Base-by-base conservation (phyloP, 805 yeast genomes). In the Kuraishia ogatae region DNA sequence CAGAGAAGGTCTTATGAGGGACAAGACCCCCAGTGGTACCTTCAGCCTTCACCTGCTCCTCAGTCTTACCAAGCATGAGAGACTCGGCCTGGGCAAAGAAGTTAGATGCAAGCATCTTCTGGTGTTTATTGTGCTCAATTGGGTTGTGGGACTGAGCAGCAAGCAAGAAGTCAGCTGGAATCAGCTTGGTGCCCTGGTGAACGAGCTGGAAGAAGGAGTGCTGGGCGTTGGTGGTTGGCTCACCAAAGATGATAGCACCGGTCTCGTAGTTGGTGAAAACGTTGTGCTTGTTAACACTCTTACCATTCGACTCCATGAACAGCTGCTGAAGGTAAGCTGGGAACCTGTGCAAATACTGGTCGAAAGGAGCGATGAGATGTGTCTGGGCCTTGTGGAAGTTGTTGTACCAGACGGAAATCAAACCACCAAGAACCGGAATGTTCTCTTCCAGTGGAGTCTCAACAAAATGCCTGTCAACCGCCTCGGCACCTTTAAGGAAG, bases 101-200 rank as follows among this genome's bases (percentile, higher is more conserved):
- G 83, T 94, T 94, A 59, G 98, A 93, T n/a, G 98, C 98, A 70
- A 94, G 83, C 97, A 94, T 91, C 71, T 81, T 82, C 81, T 94
- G 99, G 80, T 94, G 99, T 69, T 89, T 79, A 81, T 93, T 91
- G 73, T 81, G 71, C 75, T 89, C 96, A 65, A 93, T 86, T 68
- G 98, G 99, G 84, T 94, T 94, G 79, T 94, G 98, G 54, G 97
- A 89, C 78, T 90, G 84, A 56, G 99, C 98, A 66, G 98, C 97
- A 64, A 94, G 75, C 69, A 94, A 90, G 78, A 94, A 94, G 74
- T 94, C 99, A 43, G 98, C 78, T 65, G 99, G 99, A 64, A 94
- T 94, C 71, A 92, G 79, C 78, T 94, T 94, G 62, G 98, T 91
- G 71, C 99, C 99, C 79, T 94, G 99, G 78, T 94, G 99, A 57